phyloP scores from a whole-genome alignment of 805 yeast species.

The Wilhelminamyces savonicus region DNA sequence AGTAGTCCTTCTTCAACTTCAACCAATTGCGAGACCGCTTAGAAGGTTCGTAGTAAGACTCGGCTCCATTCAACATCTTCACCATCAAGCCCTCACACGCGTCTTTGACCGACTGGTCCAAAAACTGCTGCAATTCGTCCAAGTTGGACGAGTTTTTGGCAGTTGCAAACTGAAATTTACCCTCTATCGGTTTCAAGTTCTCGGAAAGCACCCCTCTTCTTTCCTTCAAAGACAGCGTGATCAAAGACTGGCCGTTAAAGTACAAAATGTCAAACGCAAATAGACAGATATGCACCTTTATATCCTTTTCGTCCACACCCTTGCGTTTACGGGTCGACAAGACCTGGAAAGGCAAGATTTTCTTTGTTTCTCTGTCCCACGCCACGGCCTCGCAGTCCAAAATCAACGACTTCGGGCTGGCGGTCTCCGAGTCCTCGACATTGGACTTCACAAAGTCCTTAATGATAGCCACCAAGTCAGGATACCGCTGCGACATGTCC shows the following conservation, averaged over 20 bases:
- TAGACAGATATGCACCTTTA: constrained; percentile 85
- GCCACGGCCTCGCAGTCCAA: constrained; percentile 98
- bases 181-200: constrained; percentile 55
- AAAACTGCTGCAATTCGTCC: constrained; percentile 71
- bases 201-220: constrained; percentile 58
- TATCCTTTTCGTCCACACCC: constrained; percentile 81
- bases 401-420: constrained; percentile 48
- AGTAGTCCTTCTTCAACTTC: constrained; percentile 88
- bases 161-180: constrained; percentile 79
- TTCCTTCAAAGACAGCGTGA: constrained; percentile 60
- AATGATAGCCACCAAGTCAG: constrained; percentile 73
- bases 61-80: constrained; percentile 74
- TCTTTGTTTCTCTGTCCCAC: constrained; percentile 75
- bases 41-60: constrained; percentile 87
- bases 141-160: constrained; percentile 61
- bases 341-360: constrained; percentile 89
- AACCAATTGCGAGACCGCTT: constrained; percentile 95
- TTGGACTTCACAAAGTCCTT: constrained; percentile 46
- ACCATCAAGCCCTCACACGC: constrained; percentile 97
- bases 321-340: constrained; percentile 91
- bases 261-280: constrained; percentile 87
- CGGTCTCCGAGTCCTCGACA: constrained; percentile 5
- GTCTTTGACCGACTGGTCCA: constrained; percentile 85
- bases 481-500: constrained; percentile 94
- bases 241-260: constrained; percentile 64